phyloP scores from a whole-genome alignment of 1,139 yeast species.

The Diutina sp. region DNA sequence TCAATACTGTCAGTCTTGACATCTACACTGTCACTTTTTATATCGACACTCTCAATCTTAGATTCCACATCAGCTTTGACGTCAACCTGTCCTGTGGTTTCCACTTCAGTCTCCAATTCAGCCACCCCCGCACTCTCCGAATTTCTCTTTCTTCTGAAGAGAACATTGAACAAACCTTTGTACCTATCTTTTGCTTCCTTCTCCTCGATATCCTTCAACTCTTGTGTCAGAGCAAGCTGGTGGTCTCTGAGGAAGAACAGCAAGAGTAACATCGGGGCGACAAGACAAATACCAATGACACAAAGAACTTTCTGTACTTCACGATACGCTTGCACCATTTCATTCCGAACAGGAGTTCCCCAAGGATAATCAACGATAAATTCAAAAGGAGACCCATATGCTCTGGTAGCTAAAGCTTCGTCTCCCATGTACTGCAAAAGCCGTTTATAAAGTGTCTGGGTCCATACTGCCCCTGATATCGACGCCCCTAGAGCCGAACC shows the following conservation, averaged over 20 bases:
- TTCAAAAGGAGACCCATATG: conserved; percentile 17
- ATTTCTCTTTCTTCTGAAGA: too few relatives aligned
- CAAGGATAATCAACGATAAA: conserved; percentile 16
- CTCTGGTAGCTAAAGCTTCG: conserved; percentile 11
- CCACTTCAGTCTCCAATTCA: too few relatives aligned
- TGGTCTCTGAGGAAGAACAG: not conserved
- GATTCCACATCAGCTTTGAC: too few relatives aligned
- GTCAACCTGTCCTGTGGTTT: too few relatives aligned
- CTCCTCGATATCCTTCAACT: not conserved
- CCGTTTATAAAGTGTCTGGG: conserved; percentile 6
- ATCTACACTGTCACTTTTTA: too few relatives aligned
- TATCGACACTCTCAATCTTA: too few relatives aligned
- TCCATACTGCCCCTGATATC: conserved; percentile 2
- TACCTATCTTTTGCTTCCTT: not conserved
- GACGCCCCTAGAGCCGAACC: not conserved
- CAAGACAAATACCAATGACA: not conserved
- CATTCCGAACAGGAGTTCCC: conserved; percentile 21
- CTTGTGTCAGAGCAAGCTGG: not conserved
- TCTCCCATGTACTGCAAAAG: conserved; percentile 12
- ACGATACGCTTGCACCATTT: conserved; percentile 10
- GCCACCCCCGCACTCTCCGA: too few relatives aligned
- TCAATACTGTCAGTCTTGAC: too few relatives aligned
- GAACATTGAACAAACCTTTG: not conserved
- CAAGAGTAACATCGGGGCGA: not conserved
- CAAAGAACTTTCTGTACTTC: not conserved